phyloP scores from a whole-genome alignment of 1,284 basidiomycete species.

The Singerocomus inundabilis region DNA sequence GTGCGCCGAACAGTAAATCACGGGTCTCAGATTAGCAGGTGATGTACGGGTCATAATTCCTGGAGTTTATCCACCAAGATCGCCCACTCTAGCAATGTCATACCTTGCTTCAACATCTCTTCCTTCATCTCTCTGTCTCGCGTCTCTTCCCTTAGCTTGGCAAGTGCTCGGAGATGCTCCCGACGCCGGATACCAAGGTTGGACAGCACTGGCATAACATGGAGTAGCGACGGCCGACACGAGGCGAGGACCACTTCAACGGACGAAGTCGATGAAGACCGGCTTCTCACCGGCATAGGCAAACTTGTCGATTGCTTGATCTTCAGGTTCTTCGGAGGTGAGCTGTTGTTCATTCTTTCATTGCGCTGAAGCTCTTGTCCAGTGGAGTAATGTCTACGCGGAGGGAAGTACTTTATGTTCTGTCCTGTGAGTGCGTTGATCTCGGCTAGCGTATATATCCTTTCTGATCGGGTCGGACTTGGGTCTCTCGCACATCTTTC shows the following conservation, averaged over 20 bases:
- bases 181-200: conserved; percentile 55
- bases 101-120: conserved; percentile 59
- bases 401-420: conserved; percentile 24
- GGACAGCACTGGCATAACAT: conserved; percentile 54
- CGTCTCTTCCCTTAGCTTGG: conserved; percentile 57
- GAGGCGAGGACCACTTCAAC: conserved; percentile 51
- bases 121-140: conserved; percentile 64
- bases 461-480: conserved; percentile 33
- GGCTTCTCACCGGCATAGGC: conserved; percentile 15
- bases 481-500: conserved; percentile 22
- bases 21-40: no score
- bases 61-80: conserved; percentile 58
- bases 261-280: conserved; percentile 37
- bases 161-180: conserved; percentile 61
- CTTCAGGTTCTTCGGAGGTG: conserved; percentile 19
- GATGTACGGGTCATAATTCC: conserved; percentile 17
- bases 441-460: conserved; percentile 36
- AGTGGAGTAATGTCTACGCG: conserved; percentile 12
- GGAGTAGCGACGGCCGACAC: conserved; percentile 57
- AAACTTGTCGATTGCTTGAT: conserved; percentile 14
- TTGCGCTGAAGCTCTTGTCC: conserved; percentile 13
- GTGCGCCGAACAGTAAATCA: not conserved
- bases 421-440: conserved; percentile 33
- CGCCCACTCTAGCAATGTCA: conserved; percentile 75
- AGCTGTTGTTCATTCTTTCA: conserved; percentile 21